Conservation (phyloP, 176 grass and related monocot species). For the Urochloa ruziziensis region DNA sequence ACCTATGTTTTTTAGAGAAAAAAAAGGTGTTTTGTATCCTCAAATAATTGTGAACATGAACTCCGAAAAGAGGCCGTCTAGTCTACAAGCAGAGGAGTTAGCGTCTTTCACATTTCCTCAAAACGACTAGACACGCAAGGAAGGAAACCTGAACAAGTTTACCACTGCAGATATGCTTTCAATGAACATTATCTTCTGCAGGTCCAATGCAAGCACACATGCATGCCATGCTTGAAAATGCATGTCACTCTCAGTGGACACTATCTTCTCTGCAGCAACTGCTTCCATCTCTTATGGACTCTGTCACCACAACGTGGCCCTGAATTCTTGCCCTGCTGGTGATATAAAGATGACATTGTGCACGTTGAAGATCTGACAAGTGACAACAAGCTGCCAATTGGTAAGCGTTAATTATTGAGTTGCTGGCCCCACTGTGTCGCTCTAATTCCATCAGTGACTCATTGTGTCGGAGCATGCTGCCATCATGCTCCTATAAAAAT, state of each 20-base stretch:
- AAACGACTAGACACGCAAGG: not conserved
- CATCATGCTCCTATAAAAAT: not conserved
- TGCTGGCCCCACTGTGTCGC: constrained; percentile 1
- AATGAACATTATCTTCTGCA: not conserved
- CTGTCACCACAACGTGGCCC: not conserved
- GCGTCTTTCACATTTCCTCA: not conserved
- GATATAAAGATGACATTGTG: not conserved
- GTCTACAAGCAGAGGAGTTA: not conserved
- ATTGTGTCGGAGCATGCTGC: constrained; percentile 8
- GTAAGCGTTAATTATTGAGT: not conserved
- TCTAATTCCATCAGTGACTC: constrained; percentile 19
- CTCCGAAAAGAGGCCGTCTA: not conserved
- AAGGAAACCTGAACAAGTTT: not conserved
- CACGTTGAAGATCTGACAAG: not conserved
- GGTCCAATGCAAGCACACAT: not conserved
- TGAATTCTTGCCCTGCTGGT: not conserved
- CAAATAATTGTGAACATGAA: not conserved
- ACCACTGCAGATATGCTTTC: not conserved
- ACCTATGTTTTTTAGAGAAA: not conserved
- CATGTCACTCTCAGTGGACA: not conserved
- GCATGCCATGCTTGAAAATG: not conserved
- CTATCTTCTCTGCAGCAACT: not conserved
- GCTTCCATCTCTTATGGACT: not conserved
- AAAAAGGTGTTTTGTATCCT: no score
- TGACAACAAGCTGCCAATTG: not conserved